Evolutionary conservation across 495 filamentous ascomycete species (phyloP).

Genomic region (Lasiosphaeriaceae sp.): DNA sequence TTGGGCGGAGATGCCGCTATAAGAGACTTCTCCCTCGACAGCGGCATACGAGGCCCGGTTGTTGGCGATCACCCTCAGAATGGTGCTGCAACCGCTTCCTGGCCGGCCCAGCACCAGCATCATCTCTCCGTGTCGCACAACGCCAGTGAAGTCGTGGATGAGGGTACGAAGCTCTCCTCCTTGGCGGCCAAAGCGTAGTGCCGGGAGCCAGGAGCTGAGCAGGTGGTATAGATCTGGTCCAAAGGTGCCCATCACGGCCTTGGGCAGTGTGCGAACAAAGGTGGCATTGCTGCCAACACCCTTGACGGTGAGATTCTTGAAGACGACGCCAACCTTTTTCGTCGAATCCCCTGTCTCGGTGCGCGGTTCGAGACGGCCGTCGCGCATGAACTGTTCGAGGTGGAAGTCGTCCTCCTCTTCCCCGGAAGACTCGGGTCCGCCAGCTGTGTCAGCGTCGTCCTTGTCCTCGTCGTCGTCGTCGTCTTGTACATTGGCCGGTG

Average conservation of each 20-base stretch:
- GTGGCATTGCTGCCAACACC: slow-evolving; percentile 63
- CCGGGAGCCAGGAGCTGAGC: slow-evolving; percentile 61
- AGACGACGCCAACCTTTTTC: slow-evolving; percentile 83
- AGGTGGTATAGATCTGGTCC: slow-evolving; percentile 75
- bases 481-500: background rate
- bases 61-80: slow-evolving; percentile 74
- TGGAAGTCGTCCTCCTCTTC: slow-evolving; percentile 58
- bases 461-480: slow-evolving; percentile 41
- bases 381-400: slow-evolving; percentile 68
- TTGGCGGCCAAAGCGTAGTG: slow-evolving; percentile 45
- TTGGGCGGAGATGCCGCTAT: slow-evolving; percentile 69
- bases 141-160: slow-evolving; percentile 74
- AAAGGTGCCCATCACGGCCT: slow-evolving; percentile 78
- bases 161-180: slow-evolving; percentile 50
- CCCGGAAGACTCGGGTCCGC: background rate
- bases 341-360: slow-evolving; percentile 60
- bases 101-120: slow-evolving; percentile 80
- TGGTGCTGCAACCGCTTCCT: slow-evolving; percentile 76
- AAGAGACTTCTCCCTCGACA: slow-evolving; percentile 68
- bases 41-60: slow-evolving; percentile 60
- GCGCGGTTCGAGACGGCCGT: slow-evolving; percentile 78
- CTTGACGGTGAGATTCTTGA: slow-evolving; percentile 74
- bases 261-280: slow-evolving; percentile 70
- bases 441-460: slow-evolving; percentile 22
- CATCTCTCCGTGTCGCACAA: slow-evolving; percentile 72